Evolutionary conservation across 2,329 filamentous ascomycete species (phyloP).

Genomic region (Truncatella angustata): DNA sequence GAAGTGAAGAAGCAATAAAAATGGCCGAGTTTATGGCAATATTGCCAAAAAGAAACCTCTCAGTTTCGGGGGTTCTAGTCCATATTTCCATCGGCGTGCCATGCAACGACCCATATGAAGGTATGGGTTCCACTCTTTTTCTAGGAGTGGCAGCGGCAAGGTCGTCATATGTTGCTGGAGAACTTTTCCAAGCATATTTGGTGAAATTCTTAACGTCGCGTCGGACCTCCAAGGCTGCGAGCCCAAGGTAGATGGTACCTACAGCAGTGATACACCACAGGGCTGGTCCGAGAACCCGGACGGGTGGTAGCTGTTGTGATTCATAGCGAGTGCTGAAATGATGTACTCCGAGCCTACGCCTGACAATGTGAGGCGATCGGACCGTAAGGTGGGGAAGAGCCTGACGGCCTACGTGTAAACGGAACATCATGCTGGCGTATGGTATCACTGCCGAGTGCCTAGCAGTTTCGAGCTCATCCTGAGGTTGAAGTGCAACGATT

Average conservation of each 20-base stretch:
- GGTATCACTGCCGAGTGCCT: no score
- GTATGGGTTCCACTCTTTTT: background rate
- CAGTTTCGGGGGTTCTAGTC: background rate
- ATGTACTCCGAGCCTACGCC: background rate
- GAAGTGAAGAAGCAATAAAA: slow-evolving; percentile 4
- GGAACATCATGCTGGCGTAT: background rate
- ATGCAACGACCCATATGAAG: background rate
- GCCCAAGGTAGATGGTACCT: slow-evolving; percentile 22
- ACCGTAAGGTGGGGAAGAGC: background rate
- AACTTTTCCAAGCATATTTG: background rate
- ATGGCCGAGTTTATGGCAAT: slow-evolving; percentile 16
- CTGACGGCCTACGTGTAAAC: background rate
- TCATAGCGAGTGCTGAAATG: background rate
- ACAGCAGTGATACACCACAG: slow-evolving; percentile 22
- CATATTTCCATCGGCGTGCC: background rate
- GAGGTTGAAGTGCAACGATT: no score
- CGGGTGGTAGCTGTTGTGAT: slow-evolving; percentile 4
- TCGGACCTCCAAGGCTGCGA: slow-evolving; percentile 24
- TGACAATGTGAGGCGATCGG: background rate
- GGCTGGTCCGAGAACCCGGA: slow-evolving; percentile 20
- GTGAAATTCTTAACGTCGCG: slow-evolving; percentile 14
- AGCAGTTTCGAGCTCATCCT: no score
- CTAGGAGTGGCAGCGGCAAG: background rate
- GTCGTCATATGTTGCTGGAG: slow-evolving; percentile 8
- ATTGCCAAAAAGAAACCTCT: slow-evolving; percentile 12